These are phyloP conservation scores for Trametes cubensis DNA, from an alignment of 768 basidiomycete species.

Conservation along the genomic window DNA sequence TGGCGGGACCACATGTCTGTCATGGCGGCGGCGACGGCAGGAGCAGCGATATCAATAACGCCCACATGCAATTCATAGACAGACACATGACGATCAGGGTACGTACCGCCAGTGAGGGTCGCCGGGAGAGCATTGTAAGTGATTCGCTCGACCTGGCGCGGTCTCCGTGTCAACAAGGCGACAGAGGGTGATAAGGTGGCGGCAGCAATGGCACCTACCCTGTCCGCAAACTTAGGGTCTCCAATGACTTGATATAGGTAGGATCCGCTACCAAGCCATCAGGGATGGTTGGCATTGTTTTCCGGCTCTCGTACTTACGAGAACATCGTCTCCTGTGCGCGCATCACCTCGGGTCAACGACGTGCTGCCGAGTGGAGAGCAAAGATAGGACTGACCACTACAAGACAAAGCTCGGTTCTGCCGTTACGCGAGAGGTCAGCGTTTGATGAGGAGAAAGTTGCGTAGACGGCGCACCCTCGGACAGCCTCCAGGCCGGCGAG, in stretches of 20 bases:
- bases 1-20: slow-evolving; percentile 62
- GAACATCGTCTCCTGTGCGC: slow-evolving; percentile 59
- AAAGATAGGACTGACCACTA: slow-evolving; percentile 44
- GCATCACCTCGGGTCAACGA: background rate
- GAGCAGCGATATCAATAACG: no score
- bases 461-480: slow-evolving; percentile 44
- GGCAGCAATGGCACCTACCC: slow-evolving; percentile 36
- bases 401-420: slow-evolving; percentile 57
- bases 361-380: background rate
- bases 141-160: slow-evolving; percentile 45
- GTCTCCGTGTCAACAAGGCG: background rate
- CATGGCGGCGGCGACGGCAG: background rate
- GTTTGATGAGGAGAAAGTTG: background rate
- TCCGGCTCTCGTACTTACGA: slow-evolving; percentile 42
- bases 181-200: background rate
- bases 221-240: slow-evolving; percentile 53
- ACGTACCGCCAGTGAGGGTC: slow-evolving; percentile 47
- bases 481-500: slow-evolving; percentile 57
- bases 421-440: background rate
- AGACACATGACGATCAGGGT: no score
- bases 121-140: slow-evolving; percentile 56
- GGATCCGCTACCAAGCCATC: slow-evolving; percentile 43
- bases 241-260: slow-evolving; percentile 60
- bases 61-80: no score
- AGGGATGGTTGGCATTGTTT: background rate